Base-by-base conservation (phyloP, 129 eudicot genomes). In the Flaveria linearis region DNA sequence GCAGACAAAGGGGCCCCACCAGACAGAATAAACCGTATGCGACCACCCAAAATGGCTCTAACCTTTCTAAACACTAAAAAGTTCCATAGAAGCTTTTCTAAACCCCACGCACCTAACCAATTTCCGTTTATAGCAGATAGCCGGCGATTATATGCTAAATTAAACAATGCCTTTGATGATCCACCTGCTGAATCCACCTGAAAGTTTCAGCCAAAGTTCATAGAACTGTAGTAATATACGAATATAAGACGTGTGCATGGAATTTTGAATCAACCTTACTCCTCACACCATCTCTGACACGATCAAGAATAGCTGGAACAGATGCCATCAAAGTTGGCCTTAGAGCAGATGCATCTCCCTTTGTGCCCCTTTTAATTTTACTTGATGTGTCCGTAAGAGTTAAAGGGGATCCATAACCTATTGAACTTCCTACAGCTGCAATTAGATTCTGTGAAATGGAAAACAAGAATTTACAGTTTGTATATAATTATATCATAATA, bases 251-350 rank as follows among this genome's bases (percentile, higher is more conserved):
- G 60, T 62, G 28, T 43, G 45, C 11, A 63, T 17, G 57, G 46
- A 76, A 49, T 49, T 49, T 58, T 45, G 22, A 60, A 23, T 82
- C 76, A 28, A 93, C 98, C 98, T 93, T 93, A 62, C 91, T 93
- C 47, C 89, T 86, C 13, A 93, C 98, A 79, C 98, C 98, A 81
- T 88, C 98, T 75, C 97, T 88, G 72, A 93, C 98, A 68, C 98
- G 98, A 64, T 93, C 98, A 69, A 93, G 98, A 77, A 93, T 93
- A 73, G 98, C 98, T 2, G 98, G 98, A 56, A 93, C 98, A 79
- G 93, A 87, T 69, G 98, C 87, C 98, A 93, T 82, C 41, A 93
- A 61, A 43, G 98, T 90, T 51, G 98, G 98, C 63, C 85, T 82
- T 51, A 93, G 56, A 56, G 80, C 80, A 7, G 98, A 88, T 30